phyloP scores from a whole-genome alignment of 169 alveolate species.

The Cyclospora cayetanensis region DNA sequence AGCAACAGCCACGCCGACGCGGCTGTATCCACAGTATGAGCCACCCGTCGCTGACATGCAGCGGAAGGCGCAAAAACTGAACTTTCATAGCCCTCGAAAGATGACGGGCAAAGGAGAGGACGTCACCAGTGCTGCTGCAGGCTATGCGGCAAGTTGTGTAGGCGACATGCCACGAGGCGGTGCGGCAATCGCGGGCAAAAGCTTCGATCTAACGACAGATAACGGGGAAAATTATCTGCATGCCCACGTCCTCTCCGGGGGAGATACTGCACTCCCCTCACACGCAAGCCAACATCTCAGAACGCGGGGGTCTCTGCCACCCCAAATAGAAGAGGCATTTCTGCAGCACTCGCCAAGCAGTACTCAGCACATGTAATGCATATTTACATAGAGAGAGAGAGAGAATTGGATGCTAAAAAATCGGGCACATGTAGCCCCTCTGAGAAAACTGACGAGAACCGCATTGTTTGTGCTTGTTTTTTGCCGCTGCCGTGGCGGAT shows the following conservation, averaged over 20 bases:
- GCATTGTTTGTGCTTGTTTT: too few species aligned
- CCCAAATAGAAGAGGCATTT: background rate
- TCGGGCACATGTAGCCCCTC: too few species aligned
- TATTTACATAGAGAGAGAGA: too few species aligned
- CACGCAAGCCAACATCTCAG: constrained; percentile 33
- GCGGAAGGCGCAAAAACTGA: background rate
- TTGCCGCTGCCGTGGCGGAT: too few species aligned
- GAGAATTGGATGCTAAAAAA: too few species aligned
- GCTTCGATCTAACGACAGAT: background rate
- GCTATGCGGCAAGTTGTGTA: background rate
- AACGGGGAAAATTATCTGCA: background rate
- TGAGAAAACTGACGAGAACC: too few species aligned
- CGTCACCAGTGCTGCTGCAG: constrained; percentile 7
- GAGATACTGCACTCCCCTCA: background rate
- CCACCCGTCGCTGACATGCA: constrained; percentile 31
- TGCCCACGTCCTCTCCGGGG: background rate
- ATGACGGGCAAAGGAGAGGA: background rate
- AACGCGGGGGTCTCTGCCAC: constrained; percentile 18
- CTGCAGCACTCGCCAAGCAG: constrained; percentile 58
- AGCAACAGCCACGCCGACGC: constrained; percentile 52
- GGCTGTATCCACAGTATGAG: constrained; percentile 39
- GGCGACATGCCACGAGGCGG: background rate
- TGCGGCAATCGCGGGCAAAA: background rate
- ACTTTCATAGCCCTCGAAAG: constrained; percentile 9
- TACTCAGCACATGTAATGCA: constrained; percentile 36